Evolutionary conservation across 257 asterid genomes (phyloP).

Genomic region (Solanum tacnaense): DNA sequence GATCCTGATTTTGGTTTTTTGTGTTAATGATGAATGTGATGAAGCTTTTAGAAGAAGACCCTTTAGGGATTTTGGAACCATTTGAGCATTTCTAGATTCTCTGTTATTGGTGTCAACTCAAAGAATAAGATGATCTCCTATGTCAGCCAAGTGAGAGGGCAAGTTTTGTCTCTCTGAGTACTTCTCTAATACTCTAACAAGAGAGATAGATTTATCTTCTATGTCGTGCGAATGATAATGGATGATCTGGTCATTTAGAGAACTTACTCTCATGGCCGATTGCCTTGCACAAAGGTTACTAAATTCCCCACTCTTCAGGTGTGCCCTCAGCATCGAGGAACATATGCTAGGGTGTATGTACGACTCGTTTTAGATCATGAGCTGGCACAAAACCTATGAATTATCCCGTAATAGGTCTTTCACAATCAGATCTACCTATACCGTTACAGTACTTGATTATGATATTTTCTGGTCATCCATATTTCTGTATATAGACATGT

Average conservation of each 20-base stretch:
- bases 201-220: not conserved
- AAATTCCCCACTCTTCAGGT: not conserved
- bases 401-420: not conserved
- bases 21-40: not conserved
- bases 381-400: not conserved
- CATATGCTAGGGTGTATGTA: not conserved
- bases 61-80: not conserved
- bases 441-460: not conserved
- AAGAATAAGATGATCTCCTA: not conserved
- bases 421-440: not conserved
- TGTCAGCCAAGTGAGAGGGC: not conserved
- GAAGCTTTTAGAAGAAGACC: not conserved
- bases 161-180: not conserved
- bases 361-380: not conserved
- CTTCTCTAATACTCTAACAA: not conserved
- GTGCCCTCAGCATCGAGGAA: not conserved
- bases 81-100: not conserved
- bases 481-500: not conserved
- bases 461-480: not conserved
- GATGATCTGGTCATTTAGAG: not conserved
- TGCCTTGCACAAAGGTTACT: not conserved
- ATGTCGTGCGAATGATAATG: not conserved
- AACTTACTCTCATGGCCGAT: not conserved
- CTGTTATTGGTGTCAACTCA: not conserved
- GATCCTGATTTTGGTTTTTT: not conserved